A percentile compares a stretch with the other conserved stretches of the same genome.
Evolutionary conservation across 1,139 yeast species (phyloP).

Genomic region (Debaryomycetaceae sp.): DNA sequence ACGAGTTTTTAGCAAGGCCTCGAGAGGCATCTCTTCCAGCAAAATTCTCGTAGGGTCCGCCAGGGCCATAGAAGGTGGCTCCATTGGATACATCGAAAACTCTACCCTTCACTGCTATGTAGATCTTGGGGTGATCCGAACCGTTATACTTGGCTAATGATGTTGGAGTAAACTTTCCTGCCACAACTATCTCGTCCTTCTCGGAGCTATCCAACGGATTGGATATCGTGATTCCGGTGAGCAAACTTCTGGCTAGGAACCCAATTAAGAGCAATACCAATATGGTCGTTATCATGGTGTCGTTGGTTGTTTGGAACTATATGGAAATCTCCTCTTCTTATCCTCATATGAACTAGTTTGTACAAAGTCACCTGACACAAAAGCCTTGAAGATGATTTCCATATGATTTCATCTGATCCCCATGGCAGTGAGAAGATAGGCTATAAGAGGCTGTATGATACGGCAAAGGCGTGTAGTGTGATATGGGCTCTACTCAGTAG

Average conservation of each 20-base stretch:
- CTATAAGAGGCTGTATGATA: too few species aligned
- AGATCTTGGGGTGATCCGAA: slow-evolving; percentile 68
- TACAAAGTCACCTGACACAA: background rate
- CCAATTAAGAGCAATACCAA: slow-evolving; percentile 20
- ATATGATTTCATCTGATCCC: background rate
- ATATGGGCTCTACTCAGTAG: too few species aligned
- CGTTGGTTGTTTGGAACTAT: background rate
- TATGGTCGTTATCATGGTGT: slow-evolving; percentile 22
- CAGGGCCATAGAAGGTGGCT: slow-evolving; percentile 89
- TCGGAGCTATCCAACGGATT: slow-evolving; percentile 9
- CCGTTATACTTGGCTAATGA: slow-evolving; percentile 79
- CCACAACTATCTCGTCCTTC: slow-evolving; percentile 58
- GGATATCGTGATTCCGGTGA: slow-evolving; percentile 15
- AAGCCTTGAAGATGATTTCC: background rate
- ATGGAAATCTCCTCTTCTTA: background rate
- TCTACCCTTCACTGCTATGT: slow-evolving; percentile 77
- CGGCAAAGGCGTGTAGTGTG: too few species aligned
- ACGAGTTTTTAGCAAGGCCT: slow-evolving; percentile 87
- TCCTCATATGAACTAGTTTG: background rate
- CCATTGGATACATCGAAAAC: slow-evolving; percentile 86
- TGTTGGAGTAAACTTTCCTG: slow-evolving; percentile 76
- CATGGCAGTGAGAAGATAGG: too few species aligned
- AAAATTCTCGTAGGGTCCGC: slow-evolving; percentile 92
- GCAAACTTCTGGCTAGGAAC: slow-evolving; percentile 20
- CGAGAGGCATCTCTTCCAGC: slow-evolving; percentile 97